Evolutionary conservation across 148 eudicot species (phyloP).

Genomic region (Chenopodium formosanum): DNA sequence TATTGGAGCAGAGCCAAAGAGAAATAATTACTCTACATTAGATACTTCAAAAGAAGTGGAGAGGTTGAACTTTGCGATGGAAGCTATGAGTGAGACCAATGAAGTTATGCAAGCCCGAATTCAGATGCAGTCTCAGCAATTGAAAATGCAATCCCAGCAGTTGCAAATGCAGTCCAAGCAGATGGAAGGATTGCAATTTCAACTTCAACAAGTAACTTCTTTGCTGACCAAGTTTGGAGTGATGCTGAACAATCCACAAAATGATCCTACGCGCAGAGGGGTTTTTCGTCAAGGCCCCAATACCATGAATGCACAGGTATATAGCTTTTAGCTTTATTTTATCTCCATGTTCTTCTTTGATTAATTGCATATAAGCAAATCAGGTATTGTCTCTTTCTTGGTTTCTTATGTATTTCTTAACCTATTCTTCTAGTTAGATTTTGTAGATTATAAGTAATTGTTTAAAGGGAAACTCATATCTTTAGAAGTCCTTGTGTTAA

Average conservation of each 20-base stretch:
- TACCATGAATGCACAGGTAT: constrained; percentile 24
- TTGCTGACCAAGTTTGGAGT: constrained; percentile 31
- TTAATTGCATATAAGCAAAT: background rate
- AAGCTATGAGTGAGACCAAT: constrained; percentile 32
- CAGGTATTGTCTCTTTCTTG: background rate
- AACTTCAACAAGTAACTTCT: constrained; percentile 36
- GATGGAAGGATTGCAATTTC: constrained; percentile 34
- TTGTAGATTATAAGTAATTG: background rate
- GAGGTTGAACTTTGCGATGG: constrained; percentile 30
- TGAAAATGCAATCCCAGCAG: constrained; percentile 34
- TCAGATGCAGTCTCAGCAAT: constrained; percentile 35
- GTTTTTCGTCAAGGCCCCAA: constrained; percentile 5
- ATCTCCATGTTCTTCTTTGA: background rate
- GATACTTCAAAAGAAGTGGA: constrained; percentile 28
- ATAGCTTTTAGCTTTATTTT: background rate
- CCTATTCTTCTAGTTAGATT: background rate
- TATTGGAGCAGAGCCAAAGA: constrained; percentile 13
- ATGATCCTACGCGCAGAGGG: constrained; percentile 12
- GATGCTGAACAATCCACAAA: constrained; percentile 30
- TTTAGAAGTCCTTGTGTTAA: background rate
- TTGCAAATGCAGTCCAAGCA: constrained; percentile 36
- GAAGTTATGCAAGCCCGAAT: constrained; percentile 35
- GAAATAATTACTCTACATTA: constrained; percentile 13
- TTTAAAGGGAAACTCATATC: background rate
- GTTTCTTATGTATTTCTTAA: background rate